A percentile compares a stretch with the other conserved stretches of the same genome.
phyloP scores from a whole-genome alignment of 2,329 filamentous ascomycete genomes.

The Sarocladium brachiariae region DNA sequence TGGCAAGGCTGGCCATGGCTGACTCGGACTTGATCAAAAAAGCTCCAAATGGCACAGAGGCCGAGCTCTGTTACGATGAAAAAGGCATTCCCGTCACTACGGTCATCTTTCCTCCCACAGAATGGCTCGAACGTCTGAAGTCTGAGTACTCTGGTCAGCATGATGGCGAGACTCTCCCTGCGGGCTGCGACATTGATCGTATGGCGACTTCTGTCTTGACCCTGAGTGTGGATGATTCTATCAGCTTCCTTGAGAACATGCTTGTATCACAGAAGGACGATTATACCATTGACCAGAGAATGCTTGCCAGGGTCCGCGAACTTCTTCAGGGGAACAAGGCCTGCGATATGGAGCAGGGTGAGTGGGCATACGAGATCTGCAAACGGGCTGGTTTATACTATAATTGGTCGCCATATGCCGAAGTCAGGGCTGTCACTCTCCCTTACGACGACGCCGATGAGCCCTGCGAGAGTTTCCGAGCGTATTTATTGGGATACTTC shows the following conservation, averaged over 20 bases:
- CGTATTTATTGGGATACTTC: slow-evolving; percentile 21
- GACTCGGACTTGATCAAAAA: slow-evolving; percentile 6
- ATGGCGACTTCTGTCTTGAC: slow-evolving; percentile 19
- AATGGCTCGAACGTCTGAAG: slow-evolving; percentile 19
- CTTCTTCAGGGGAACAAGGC: slow-evolving; percentile 18
- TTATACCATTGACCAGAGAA: slow-evolving; percentile 20
- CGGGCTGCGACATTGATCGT: slow-evolving; percentile 19
- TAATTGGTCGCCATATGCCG: slow-evolving; percentile 19
- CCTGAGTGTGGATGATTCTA: slow-evolving; percentile 16
- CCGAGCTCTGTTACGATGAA: slow-evolving; percentile 7
- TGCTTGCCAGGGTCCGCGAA: slow-evolving; percentile 17
- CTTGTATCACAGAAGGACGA: slow-evolving; percentile 19
- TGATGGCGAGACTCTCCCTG: slow-evolving; percentile 20
- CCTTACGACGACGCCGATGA: slow-evolving; percentile 22
- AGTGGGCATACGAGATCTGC: slow-evolving; percentile 22
- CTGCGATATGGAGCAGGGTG: slow-evolving; percentile 20
- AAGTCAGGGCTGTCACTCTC: slow-evolving; percentile 20
- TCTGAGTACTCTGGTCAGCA: slow-evolving; percentile 21
- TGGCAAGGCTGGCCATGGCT: slow-evolving; percentile 3
- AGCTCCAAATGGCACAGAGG: not conserved
- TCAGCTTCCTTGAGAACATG: slow-evolving; percentile 13
- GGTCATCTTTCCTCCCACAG: slow-evolving; percentile 12
- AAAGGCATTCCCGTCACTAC: not conserved
- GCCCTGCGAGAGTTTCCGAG: slow-evolving; percentile 21
- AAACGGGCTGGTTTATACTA: slow-evolving; percentile 16